Evolutionary conservation across 306 rosid genomes (phyloP).

Genomic region (Vigna angularis): DNA sequence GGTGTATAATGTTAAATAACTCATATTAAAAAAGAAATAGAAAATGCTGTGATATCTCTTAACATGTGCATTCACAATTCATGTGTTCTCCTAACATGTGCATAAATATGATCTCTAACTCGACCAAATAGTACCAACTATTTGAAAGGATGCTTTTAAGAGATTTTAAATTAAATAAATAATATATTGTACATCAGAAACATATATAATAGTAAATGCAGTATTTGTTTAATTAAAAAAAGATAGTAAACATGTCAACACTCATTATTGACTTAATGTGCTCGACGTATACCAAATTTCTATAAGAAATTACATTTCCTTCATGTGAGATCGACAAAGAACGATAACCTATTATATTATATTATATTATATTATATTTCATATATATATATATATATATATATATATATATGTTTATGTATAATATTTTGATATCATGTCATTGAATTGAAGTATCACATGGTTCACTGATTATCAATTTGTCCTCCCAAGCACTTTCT

Average conservation of each 20-base stretch:
- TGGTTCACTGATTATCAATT: too few species aligned
- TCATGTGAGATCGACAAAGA: background rate
- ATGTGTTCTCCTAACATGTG: background rate
- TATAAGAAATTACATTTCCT: background rate
- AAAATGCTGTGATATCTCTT: background rate
- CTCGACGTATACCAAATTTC: background rate
- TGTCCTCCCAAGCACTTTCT: too few species aligned
- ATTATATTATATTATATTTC: too few species aligned
- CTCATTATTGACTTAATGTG: conserved; percentile 10
- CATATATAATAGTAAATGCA: background rate
- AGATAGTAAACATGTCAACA: background rate
- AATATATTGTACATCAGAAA: background rate
- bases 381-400: too few species aligned
- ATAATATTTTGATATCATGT: background rate
- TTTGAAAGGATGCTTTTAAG: conserved; percentile 1
- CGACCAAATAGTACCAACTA: background rate
- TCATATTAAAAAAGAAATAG: too few species aligned
- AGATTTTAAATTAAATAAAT: background rate
- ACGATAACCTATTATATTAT: background rate
- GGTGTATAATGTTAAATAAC: background rate
- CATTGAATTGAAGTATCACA: too few species aligned
- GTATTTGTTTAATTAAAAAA: background rate
- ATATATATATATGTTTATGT: background rate
- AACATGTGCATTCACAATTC: background rate
- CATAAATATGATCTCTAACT: background rate